Percentiles rank a stretch among this genome's conserved stretches.
phyloP scores from a whole-genome alignment of 2,329 filamentous ascomycete genomes.

The Fusarium temperatum region DNA sequence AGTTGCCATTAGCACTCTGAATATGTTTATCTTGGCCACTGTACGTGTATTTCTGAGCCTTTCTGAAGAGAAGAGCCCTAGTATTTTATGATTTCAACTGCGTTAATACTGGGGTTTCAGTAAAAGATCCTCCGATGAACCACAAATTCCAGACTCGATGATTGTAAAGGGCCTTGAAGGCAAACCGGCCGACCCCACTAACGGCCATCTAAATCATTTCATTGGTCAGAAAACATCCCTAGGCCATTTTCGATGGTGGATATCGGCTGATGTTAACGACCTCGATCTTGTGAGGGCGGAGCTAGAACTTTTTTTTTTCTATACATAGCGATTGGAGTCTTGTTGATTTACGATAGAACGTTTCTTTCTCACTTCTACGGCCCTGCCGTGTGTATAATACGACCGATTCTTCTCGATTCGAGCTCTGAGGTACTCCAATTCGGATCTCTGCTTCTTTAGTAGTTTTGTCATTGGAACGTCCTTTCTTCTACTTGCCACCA shows the following conservation, averaged over 20 bases:
- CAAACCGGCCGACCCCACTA: constrained; percentile 11
- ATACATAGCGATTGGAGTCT: not conserved
- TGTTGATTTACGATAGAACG: not conserved
- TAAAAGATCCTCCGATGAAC: not conserved
- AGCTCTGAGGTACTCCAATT: constrained; percentile 12
- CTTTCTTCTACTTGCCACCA: constrained; percentile 9
- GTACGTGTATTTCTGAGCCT: not conserved
- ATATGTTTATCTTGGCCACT: not conserved
- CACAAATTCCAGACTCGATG: constrained; percentile 5
- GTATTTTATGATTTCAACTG: not conserved
- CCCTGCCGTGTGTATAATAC: not conserved
- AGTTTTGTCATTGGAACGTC: not conserved
- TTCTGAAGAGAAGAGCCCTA: not conserved
- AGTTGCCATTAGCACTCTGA: not conserved
- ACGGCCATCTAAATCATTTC: not conserved
- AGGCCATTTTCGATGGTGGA: constrained; percentile 6
- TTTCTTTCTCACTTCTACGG: not conserved
- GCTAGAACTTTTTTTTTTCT: constrained; percentile 18
- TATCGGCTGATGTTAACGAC: constrained; percentile 33
- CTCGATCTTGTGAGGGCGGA: not conserved
- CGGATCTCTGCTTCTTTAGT: not conserved
- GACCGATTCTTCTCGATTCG: not conserved
- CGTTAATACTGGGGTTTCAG: not conserved
- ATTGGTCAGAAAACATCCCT: constrained; percentile 15
- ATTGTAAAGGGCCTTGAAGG: not conserved